Base-by-base conservation (phyloP, 352 stramenopile species). In the Pythium aristosporum region DNA sequence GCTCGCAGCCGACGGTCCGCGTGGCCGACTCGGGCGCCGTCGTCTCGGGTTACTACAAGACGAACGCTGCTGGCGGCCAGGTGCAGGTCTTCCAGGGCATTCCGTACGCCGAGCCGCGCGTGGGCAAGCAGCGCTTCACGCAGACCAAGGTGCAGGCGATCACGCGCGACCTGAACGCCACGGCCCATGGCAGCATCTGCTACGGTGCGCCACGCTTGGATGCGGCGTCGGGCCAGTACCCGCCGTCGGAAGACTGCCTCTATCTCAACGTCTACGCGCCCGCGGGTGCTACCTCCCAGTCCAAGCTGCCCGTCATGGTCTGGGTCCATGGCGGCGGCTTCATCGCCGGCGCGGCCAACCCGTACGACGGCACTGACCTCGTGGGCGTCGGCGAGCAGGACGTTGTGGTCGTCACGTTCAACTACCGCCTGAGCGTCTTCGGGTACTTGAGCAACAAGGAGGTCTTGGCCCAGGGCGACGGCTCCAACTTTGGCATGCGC, bases 221-320 rank as follows among this genome's bases (percentile, higher is more conserved):
- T 8, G 32, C 47, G 28, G 25, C 21, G 36, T 39, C 57, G 20
- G 37, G 37, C 37, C 11, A 43, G 15, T 65, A 51, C 36, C 32
- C 47, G 18, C 20, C 48, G 39, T 66, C 58, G 0, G 72, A 79
- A 30, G 67, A 79, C 57, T 79, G 72, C 21, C 41, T 79, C 28
- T 79, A 69, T 54, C 57, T 79, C 21, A 72, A 79, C 28, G 69
- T 79, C 25, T 77, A 65, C 53, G 61, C 63, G 2, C 73, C 73
- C 12, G 69, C 58, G 21, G 49, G 49, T 9, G 50, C 71, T 6
- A 67, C 66, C 0, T 44, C 28, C 1, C 51, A 52, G 6, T 65
- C 66, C 32, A 79, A 75, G 48, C 61, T 75, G 2, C 60, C 72
- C 13, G 72, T 79, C 2, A 37, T 79, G 32, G 66, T 79, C n/a